Evolutionary conservation across 179 eudicot species (phyloP).

Genomic region (Silene vulgaris): DNA sequence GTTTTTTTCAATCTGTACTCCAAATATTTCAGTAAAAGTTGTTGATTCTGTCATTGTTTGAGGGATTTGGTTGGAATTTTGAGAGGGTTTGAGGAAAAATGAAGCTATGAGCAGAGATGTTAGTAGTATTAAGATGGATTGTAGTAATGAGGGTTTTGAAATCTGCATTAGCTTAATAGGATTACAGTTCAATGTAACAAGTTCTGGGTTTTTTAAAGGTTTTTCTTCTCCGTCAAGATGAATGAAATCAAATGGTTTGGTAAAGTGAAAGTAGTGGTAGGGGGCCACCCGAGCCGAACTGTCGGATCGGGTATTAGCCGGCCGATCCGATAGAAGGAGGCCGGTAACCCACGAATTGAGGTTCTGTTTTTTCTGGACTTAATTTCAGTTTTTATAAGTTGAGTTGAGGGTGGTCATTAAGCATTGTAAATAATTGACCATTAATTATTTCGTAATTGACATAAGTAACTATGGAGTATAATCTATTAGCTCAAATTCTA

Average conservation of each 20-base stretch:
- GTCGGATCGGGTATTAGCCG: too few species aligned
- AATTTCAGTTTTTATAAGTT: too few species aligned
- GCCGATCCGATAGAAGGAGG: too few species aligned
- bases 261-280: not conserved
- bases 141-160: conserved; percentile 20
- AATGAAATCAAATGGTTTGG: not conserved
- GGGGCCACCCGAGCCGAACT: too few species aligned
- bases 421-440: too few species aligned
- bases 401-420: too few species aligned
- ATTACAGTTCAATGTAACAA: not conserved
- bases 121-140: conserved; percentile 5
- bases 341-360: too few species aligned
- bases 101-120: conserved; percentile 19
- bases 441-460: too few species aligned
- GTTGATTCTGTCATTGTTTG: conserved; percentile 4
- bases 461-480: too few species aligned
- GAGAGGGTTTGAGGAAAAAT: conserved; percentile 18
- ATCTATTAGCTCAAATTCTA: too few species aligned
- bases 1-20: conserved; percentile 33
- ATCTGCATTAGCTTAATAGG: not conserved
- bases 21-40: conserved; percentile 23
- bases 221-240: not conserved
- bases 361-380: too few species aligned
- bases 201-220: not conserved
- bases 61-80: conserved; percentile 13